Percentiles rank a stretch among this genome's conserved stretches.
Evolutionary conservation across 352 stramenopile species (phyloP).

Genomic region (Globisporangium perplexum): DNA sequence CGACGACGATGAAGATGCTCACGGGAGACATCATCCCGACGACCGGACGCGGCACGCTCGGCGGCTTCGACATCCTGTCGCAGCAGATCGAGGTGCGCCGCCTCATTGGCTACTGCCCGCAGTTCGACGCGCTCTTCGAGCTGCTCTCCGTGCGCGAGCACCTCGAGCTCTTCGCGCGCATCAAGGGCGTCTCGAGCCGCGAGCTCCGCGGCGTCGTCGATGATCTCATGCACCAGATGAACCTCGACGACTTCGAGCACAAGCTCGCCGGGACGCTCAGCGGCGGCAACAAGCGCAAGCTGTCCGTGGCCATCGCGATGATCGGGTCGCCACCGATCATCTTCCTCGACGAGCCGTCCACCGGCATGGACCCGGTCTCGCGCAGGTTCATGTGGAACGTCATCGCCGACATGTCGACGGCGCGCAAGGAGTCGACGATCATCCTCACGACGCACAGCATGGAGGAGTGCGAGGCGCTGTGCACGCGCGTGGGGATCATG

Average conservation of each 20-base stretch:
- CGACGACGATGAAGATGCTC: conserved; percentile 95
- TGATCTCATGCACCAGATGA: conserved; percentile 66
- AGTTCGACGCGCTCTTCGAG: conserved; percentile 86
- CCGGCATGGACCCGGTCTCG: conserved; percentile 93
- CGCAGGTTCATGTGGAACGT: conserved; percentile 94
- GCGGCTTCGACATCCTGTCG: conserved; percentile 68
- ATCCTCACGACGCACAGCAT: conserved; percentile 94
- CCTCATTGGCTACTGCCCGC: conserved; percentile 91
- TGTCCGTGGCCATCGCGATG: conserved; percentile 92
- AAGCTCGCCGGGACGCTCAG: conserved; percentile 57
- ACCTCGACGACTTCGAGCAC: conserved; percentile 35
- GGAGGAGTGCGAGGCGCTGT: conserved; percentile 76
- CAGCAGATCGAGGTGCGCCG: conserved; percentile 68
- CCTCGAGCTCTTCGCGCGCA: conserved; percentile 82
- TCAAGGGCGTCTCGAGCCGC: conserved; percentile 77
- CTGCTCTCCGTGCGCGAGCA: conserved; percentile 84
- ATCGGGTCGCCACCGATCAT: conserved; percentile 93
- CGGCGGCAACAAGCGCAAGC: conserved; percentile 95
- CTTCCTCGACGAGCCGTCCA: conserved; percentile 95
- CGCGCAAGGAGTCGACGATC: conserved; percentile 53
- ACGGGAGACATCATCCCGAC: conserved; percentile 78
- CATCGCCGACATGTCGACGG: conserved; percentile 77
- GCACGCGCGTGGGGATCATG: conserved; percentile 92
- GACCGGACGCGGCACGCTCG: conserved; percentile 40
- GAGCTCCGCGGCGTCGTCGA: conserved; percentile 45